A percentile compares a stretch with the other conserved stretches of the same genome.
phyloP scores from a whole-genome alignment of 2,329 filamentous ascomycete species.

The Pyricularia sp. region DNA sequence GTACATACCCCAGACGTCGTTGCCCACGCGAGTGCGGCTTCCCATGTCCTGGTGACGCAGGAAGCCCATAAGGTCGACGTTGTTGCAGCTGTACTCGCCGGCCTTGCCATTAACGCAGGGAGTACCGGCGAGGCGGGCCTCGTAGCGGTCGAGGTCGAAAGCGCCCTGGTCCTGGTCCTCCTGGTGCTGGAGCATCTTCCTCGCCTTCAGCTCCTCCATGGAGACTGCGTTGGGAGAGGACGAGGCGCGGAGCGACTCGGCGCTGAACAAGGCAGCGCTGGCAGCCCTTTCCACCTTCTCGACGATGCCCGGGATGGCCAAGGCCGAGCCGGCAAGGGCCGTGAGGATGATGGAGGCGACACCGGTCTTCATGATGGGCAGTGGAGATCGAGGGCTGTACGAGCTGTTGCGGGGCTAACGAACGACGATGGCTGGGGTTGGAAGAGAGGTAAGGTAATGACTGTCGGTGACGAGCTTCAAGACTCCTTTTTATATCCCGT shows the following conservation, averaged over 20 bases:
- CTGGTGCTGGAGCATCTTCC: not conserved
- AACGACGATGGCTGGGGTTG: not conserved
- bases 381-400: not conserved
- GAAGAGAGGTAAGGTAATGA: not conserved
- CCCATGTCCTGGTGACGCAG: slow-evolving; percentile 2
- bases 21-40: not conserved
- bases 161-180: not conserved
- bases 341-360: slow-evolving; percentile 1
- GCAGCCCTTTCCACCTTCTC: not conserved
- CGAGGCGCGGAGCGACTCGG: not conserved
- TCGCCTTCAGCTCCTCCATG: not conserved
- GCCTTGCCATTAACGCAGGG: slow-evolving; percentile 2
- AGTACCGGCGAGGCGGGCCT: not conserved
- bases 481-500: not conserved
- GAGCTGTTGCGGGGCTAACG: not conserved
- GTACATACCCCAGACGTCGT: slow-evolving; percentile 1
- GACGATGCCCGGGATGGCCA: not conserved
- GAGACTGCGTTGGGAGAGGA: not conserved
- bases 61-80: slow-evolving; percentile 5
- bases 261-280: not conserved
- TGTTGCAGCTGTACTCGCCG: slow-evolving; percentile 3
- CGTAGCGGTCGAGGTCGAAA: slow-evolving; percentile 1
- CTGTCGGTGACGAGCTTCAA: not conserved
- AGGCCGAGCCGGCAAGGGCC: not conserved
- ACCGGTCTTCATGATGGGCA: slow-evolving; percentile 1